Base-by-base conservation (phyloP, 2,329 filamentous ascomycete species). In the Boeremia exigua region DNA sequence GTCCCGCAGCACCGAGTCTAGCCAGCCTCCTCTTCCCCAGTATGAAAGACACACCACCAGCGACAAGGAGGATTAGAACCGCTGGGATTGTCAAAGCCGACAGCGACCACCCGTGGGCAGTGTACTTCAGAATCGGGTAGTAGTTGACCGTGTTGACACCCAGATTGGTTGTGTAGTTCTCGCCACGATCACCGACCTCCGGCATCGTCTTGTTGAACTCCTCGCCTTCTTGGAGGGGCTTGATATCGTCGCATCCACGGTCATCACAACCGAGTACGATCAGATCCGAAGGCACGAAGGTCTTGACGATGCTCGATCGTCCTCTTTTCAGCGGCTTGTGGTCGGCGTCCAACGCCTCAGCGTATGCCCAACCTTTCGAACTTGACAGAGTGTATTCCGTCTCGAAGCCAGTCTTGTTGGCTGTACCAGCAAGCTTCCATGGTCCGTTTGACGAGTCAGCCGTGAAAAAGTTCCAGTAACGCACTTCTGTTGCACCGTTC, bases 401-500 rank as follows among this genome's bases (percentile, higher is more conserved):
- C 33, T 55, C 52, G 23, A 55, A 55, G 17, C 46, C 46, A 10
- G 45, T 49, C 34, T 30, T 55, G 39, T 49, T 55, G 4, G 38
- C 42, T 15, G 39, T 45, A 6, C 38, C 52, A 8, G 36, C 40
- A 12, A 39, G 39, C n/a, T 49, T 29, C 34, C 43, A 50, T n/a
- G 48, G 44, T n/a, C 54, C 49, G 12, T 15, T 48, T 19, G 46
- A 48, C 6, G 39, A 45, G 19, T 45, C 23, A 27, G 52, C 27
- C 10, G 52, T 40, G 34, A 75, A 73, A 25, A 79, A 66, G n/a
- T 59, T 61, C 68, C 69, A 72, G 17, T 36, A 52, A 23, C 56
- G 51, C 19, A 68, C 65, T 49, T 71, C 67, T 2, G 67, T 68
- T 30, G 68, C 69, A 6, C 68, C 67, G 40, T 72, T 71, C 68